These are phyloP conservation scores for Candida mesenterica DNA, from an alignment of 1,139 yeast genomes.

Conservation along the genomic window DNA sequence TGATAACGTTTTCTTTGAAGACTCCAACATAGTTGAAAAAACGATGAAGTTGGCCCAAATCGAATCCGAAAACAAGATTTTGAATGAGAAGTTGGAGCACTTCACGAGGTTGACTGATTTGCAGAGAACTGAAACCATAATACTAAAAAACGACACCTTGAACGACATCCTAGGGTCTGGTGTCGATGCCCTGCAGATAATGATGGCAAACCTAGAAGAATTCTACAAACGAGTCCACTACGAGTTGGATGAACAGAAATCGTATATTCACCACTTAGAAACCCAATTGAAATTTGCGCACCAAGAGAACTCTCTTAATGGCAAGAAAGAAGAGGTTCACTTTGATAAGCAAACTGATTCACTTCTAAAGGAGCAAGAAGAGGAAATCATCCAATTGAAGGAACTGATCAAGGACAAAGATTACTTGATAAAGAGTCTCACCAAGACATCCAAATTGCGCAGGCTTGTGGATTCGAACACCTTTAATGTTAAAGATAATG, in stretches of 20 bases:
- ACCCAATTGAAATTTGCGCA: constrained; percentile 42
- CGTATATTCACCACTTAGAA: constrained; percentile 64
- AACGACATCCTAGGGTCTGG: constrained; percentile 48
- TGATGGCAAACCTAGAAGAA: constrained; percentile 48
- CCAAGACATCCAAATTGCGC: constrained; percentile 55
- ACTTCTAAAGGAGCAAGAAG: constrained; percentile 58
- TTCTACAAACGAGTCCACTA: constrained; percentile 42
- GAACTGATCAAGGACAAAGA: constrained; percentile 68
- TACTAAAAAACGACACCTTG: constrained; percentile 53
- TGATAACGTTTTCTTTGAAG: constrained; percentile 3
- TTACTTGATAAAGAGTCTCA: constrained; percentile 71
- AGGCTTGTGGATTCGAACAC: constrained; percentile 41
- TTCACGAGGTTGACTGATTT: constrained; percentile 60
- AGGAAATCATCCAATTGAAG: constrained; percentile 64
- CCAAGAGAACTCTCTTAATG: constrained; percentile 21
- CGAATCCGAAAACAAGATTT: constrained; percentile 58
- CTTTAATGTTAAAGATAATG: constrained; percentile 3
- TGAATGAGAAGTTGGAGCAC: constrained; percentile 70
- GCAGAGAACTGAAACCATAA: constrained; percentile 52
- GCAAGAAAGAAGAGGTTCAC: constrained; percentile 5
- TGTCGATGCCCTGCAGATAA: constrained; percentile 35
- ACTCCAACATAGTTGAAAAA: constrained; percentile 5
- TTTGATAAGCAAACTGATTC: constrained; percentile 20
- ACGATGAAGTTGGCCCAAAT: constrained; percentile 37
- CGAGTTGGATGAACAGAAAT: constrained; percentile 61